Base-by-base conservation (phyloP, 1,284 basidiomycete species). In the Exsudoporus floridanus region DNA sequence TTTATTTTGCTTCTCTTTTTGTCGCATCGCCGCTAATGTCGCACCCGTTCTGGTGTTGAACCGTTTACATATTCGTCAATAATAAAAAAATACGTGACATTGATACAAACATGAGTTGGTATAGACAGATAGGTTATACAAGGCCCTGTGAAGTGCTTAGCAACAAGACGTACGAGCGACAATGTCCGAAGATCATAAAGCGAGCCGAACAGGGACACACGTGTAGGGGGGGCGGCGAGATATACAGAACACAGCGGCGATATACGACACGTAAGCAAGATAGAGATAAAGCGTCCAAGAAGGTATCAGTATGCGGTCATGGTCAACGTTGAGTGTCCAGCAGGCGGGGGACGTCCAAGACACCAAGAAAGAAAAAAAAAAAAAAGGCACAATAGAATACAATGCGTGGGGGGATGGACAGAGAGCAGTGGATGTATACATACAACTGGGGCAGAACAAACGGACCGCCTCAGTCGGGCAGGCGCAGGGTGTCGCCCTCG, bases 401-500 rank as follows among this genome's bases (percentile, higher is more conserved):
- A 56, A 12, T 52, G 42, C 46, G 52, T 37, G 38, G 38, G 35
- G 8, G 1, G 10, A 8, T 13, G 18, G 6, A 7, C 25, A 19
- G 27, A 33, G 23, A 34, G 33, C 16, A 33, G 7, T 5, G 31
- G 14, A 36, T 19, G 23, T 40, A 52, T 28, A 30, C 53, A 38
- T 42, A 30, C 27, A 23, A 40, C 25, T 23, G 46, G 12, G 25
- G 27, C 10, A 44, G n/a, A 38, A 21, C 14, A 42, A 34, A 21
- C 4, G 21, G 13, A 41, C 16, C 4, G 25, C 41, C 30, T 55
- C 49, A 70, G 25, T 65, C 62, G 5, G 58, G 58, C 43, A 73
- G 64, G 51, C 81, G 74, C 37, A 85, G 60, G 54, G 78, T 75
- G 61, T 86, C 85, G 27, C 84, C 85, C 62, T 84, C 78, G 51